phyloP scores from a whole-genome alignment of 2,329 filamentous ascomycete species.

The Sarocladium oryzae region DNA sequence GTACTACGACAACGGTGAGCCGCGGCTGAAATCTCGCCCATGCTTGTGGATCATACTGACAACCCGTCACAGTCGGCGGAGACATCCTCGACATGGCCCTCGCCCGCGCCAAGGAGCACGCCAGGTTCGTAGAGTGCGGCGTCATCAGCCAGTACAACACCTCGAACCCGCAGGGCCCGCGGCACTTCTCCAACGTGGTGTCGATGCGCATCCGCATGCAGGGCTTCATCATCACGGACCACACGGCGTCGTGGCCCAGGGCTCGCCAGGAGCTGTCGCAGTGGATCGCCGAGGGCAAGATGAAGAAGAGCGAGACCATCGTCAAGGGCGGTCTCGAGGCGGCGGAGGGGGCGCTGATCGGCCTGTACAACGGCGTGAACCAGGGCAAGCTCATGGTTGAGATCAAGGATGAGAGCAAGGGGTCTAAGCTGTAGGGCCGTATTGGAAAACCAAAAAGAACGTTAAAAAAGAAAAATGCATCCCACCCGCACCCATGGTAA shows the following conservation, averaged over 20 bases:
- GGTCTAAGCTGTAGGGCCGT: slow-evolving; percentile 16
- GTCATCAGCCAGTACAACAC: slow-evolving; percentile 64
- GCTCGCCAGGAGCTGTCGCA: slow-evolving; percentile 55
- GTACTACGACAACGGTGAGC: slow-evolving; percentile 59
- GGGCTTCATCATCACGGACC: slow-evolving; percentile 71
- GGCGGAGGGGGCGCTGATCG: slow-evolving; percentile 56
- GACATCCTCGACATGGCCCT: slow-evolving; percentile 64
- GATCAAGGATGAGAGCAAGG: slow-evolving; percentile 31
- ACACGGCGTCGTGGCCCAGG: slow-evolving; percentile 45
- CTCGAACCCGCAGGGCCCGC: slow-evolving; percentile 47
- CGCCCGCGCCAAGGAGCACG: slow-evolving; percentile 51
- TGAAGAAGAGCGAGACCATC: slow-evolving; percentile 66
- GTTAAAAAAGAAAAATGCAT: too few species aligned
- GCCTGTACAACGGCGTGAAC: slow-evolving; percentile 63
- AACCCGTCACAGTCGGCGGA: slow-evolving; percentile 46
- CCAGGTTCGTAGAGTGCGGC: slow-evolving; percentile 67
- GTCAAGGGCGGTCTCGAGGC: slow-evolving; percentile 60
- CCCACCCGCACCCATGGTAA: too few species aligned
- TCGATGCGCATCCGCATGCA: slow-evolving; percentile 55
- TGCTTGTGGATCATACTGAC: not conserved
- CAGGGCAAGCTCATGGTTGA: slow-evolving; percentile 60
- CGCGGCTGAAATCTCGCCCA: not conserved
- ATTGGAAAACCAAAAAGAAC: too few species aligned
- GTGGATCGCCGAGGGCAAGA: slow-evolving; percentile 66
- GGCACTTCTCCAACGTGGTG: slow-evolving; percentile 46